Evolutionary conservation across 2,329 filamentous ascomycete genomes (phyloP), one percentile per base, ranked within the genome.

Genomic region (Xylaria sp.): DNA sequence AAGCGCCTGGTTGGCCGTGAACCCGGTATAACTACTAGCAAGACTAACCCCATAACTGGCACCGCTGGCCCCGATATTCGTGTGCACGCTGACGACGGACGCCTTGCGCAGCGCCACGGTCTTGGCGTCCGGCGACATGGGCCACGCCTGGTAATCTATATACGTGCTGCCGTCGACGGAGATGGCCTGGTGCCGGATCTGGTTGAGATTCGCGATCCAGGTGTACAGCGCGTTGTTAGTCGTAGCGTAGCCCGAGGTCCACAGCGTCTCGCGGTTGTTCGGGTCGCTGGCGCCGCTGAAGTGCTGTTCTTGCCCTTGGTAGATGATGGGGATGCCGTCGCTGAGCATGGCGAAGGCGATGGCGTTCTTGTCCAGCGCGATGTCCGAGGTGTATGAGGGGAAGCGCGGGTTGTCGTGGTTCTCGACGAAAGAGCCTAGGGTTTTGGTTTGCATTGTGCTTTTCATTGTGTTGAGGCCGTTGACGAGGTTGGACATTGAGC

Each of bases 221-320:
- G 74, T 71, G 77, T 87, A 87, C 7, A 86, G 78, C 8, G 64
- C 62, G 41, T 41, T 64, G 39, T 52, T 41, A 31, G 82, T 86
- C 36, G 82, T 86, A 33, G 78, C 74, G 74, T 85, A 87, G 0
- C 79, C 78, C 0, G 84, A 84, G 1, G 82, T 73, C 85, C 85
- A 88, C 41, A 84, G 75, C 1, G 85, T 82, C 72, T 87, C 85
- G 18, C 85, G 83, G 74, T 86, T 86, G 58, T 77, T 55, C 0
- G 84, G 84, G 28, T 82, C 82, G 5, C 49, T 75, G 3, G 66
- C 73, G 25, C 85, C 85, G 18, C 79, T 74, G 75, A 83, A 86
- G 72, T 85, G 83, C 68, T 89, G 87, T 75, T 89, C 87, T 74
- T 89, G 86, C 10, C 87, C 87, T 67, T 88, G 81, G 75, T 89